phyloP scores from a whole-genome alignment of 768 basidiomycete genomes.

The Rhodosporidiobolus odoratus region DNA sequence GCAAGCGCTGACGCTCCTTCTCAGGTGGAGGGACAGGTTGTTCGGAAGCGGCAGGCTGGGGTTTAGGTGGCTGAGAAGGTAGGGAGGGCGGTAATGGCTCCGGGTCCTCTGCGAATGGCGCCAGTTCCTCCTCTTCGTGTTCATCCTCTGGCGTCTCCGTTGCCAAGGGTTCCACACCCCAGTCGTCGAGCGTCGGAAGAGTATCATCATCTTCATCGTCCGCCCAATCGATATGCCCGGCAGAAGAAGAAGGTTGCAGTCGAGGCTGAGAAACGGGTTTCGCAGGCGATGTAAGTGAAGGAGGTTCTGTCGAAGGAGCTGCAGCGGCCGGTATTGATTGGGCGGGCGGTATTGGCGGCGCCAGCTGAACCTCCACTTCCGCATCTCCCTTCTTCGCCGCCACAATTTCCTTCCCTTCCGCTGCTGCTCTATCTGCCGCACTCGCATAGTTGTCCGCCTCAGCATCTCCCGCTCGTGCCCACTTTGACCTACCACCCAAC shows the following conservation, averaged over 20 bases:
- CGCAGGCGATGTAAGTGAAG: background rate
- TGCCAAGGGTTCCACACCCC: no score
- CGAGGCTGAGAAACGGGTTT: slow-evolving; percentile 45
- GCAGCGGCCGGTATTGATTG: background rate
- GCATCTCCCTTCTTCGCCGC: slow-evolving; percentile 51
- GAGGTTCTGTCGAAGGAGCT: background rate
- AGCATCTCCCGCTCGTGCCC: slow-evolving; percentile 8
- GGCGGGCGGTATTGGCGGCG: background rate
- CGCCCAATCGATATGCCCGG: slow-evolving; percentile 83
- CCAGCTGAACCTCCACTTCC: background rate
- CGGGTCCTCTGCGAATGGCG: background rate
- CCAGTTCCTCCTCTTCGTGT: slow-evolving; percentile 37
- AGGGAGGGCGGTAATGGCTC: background rate
- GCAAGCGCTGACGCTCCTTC: no score
- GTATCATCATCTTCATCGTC: slow-evolving; percentile 69
- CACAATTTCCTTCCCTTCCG: background rate
- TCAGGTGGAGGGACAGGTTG: background rate
- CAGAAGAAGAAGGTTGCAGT: slow-evolving; percentile 39
- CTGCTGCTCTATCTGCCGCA: background rate
- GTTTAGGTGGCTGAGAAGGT: background rate
- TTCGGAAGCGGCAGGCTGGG: no score
- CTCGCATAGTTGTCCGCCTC: slow-evolving; percentile 2
- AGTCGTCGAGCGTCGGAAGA: slow-evolving; percentile 77
- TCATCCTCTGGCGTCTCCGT: no score
- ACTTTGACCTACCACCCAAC: slow-evolving; percentile 8